Percentiles rank a stretch among this genome's conserved stretches.
phyloP scores from a whole-genome alignment of 768 basidiomycete species.

The Gymnopilus junonius region DNA sequence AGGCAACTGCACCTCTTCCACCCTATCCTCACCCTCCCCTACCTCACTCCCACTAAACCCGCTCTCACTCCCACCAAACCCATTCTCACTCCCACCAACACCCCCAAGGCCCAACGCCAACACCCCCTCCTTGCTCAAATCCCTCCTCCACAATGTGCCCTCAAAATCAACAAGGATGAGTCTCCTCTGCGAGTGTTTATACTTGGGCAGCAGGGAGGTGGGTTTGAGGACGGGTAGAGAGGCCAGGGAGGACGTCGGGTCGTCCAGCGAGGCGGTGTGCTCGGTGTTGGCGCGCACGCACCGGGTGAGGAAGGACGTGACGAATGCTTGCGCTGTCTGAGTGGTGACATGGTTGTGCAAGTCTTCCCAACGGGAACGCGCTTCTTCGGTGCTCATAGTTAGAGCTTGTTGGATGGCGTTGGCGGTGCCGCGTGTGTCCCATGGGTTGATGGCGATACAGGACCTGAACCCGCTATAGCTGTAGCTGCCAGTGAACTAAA shows the following conservation, averaged over 20 bases:
- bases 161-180: conserved; percentile 81
- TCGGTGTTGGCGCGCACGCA: conserved; percentile 75
- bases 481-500: conserved; percentile 83
- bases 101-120: conserved; percentile 12
- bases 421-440: conserved; percentile 84
- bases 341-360: conserved; percentile 85
- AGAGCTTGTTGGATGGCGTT: conserved; percentile 79
- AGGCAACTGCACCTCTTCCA: conserved; percentile 13
- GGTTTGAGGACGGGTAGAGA: conserved; percentile 39
- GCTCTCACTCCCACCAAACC: not conserved
- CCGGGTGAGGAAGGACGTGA: conserved; percentile 77
- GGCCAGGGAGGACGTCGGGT: conserved; percentile 22
- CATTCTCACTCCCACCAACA: not conserved
- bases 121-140: conserved; percentile 52
- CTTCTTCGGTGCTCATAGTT: conserved; percentile 79
- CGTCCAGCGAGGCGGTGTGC: conserved; percentile 41
- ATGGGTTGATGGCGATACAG: conserved; percentile 87
- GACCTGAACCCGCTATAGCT: conserved; percentile 87
- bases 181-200: conserved; percentile 65
- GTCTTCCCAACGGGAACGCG: conserved; percentile 79
- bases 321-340: conserved; percentile 86
- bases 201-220: conserved; percentile 63
- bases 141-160: conserved; percentile 75
- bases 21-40: not conserved
- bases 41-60: conserved; percentile 5